Base-by-base conservation (phyloP, 2,329 filamentous ascomycete genomes). In the Helicocarpus griseus region DNA sequence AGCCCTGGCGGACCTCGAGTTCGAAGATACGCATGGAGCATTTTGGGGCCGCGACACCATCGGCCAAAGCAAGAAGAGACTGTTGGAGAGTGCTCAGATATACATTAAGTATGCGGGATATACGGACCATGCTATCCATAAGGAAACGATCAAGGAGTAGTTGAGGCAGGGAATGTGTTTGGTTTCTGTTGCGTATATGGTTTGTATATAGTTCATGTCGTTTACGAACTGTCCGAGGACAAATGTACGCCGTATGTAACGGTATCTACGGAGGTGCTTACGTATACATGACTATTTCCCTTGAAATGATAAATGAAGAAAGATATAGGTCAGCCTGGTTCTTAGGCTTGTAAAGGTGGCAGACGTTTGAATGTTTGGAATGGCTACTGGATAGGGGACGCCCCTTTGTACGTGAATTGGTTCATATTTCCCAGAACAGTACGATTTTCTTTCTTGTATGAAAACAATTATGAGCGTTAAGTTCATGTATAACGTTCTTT, bases 11-110 rank as follows among this genome's bases (percentile, higher is more conserved):
- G 67, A 72, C 4, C 77, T 81, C 53, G 73, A 81, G 1, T 90
- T 89, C 58, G 69, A 69, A 11, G 78, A 79, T 54, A 83, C 85
- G 5, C 81, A 87, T 64, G 85, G 86, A 0, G 80, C 79, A 0
- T 88, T 90, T 56, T 59, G 73, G 2, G 80, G 78, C 0, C 74
- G 77, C 60, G 84, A 89, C 58, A 79, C 89, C 2, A 70, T 75
- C 53, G 68, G 60, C 4, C 69, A 75, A 56, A 72, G 87, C 50
- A 89, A 85, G 71, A 62, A 64, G 53, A 77, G 85, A 56, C 76
- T 91, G 24, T 60, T 89, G 61, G 80, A 88, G 54, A 90, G 86
- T 63, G 87, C 87, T 77, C 80, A 87, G 72, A 86, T 88, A 19
- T 85, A 89, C 62, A 72, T 83, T 2, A 71, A 63, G 57, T 71